A percentile compares a stretch with the other conserved stretches of the same genome.
Conservation (phyloP, 1,284 basidiomycete species). For the Trametes pubescens region DNA sequence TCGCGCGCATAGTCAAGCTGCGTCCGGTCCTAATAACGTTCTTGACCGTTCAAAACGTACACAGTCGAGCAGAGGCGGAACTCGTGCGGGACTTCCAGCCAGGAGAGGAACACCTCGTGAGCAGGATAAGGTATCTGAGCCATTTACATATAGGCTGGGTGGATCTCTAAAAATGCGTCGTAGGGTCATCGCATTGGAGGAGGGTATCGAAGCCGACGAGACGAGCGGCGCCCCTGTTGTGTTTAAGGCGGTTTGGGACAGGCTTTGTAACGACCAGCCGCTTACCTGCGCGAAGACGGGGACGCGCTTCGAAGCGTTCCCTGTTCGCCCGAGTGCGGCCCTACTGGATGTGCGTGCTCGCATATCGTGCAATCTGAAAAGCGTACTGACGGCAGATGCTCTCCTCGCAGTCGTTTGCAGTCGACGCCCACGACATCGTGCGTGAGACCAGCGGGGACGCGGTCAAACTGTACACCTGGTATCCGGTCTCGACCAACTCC, state of each 20-base stretch:
- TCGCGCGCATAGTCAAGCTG: constrained; percentile 15
- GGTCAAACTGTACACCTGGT: constrained; percentile 27
- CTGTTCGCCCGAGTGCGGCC: not conserved
- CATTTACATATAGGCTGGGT: too few relatives aligned
- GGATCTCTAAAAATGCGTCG: too few relatives aligned
- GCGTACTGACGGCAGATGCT: not conserved
- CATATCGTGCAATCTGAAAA: not conserved
- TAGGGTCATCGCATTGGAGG: not conserved
- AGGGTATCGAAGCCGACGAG: not conserved
- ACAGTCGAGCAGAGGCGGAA: constrained; percentile 12
- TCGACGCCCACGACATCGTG: constrained; percentile 14
- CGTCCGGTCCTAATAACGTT: constrained; percentile 18
- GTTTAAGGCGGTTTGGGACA: constrained; percentile 5
- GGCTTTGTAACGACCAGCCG: constrained; percentile 3
- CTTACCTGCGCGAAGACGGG: constrained; percentile 17
- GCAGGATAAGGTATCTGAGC: constrained; percentile 1
- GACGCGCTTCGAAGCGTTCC: not conserved
- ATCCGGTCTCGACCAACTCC: constrained; percentile 12
- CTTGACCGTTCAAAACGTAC: not conserved
- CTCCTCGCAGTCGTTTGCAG: constrained; percentile 19
- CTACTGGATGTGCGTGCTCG: constrained; percentile 5
- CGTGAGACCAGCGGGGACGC: constrained; percentile 1
- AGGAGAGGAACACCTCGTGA: constrained; percentile 7
- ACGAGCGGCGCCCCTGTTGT: not conserved
- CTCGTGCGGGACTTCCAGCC: constrained; percentile 19